Conservation (phyloP, 495 filamentous ascomycete species). For the Lasiosphaeris hirsuta region DNA sequence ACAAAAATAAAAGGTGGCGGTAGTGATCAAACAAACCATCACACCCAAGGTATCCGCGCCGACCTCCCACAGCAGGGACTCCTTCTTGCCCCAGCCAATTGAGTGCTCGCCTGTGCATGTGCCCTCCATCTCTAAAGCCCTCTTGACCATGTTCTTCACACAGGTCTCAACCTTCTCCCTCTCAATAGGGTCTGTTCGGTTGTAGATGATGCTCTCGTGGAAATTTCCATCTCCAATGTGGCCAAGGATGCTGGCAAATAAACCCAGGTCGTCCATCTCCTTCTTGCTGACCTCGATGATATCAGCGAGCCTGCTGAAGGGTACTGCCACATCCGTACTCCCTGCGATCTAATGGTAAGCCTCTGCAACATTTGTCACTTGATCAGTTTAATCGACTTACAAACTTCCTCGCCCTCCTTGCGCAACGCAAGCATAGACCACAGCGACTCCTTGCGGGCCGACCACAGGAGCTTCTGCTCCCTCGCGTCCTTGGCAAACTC, state of each 20-base stretch:
- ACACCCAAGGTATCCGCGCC: slow-evolving; percentile 74
- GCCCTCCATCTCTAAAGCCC: slow-evolving; percentile 88
- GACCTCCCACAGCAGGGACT: slow-evolving; percentile 74
- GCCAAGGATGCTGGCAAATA: slow-evolving; percentile 80
- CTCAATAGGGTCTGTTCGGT: slow-evolving; percentile 63
- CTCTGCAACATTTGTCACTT: neutral
- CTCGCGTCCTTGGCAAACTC: slow-evolving; percentile 66
- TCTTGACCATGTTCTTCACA: slow-evolving; percentile 83
- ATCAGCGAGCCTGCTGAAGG: slow-evolving; percentile 79
- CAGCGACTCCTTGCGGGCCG: slow-evolving; percentile 68
- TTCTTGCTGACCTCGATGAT: slow-evolving; percentile 89
- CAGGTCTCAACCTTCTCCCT: slow-evolving; percentile 69
- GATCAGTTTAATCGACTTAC: slow-evolving; percentile 30
- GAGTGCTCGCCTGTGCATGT: slow-evolving; percentile 92
- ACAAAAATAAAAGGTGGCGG: neutral
- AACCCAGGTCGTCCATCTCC: slow-evolving; percentile 76
- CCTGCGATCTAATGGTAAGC: slow-evolving; percentile 26
- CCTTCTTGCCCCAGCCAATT: slow-evolving; percentile 85
- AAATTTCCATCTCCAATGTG: slow-evolving; percentile 93
- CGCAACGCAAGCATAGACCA: slow-evolving; percentile 73
- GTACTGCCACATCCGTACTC: slow-evolving; percentile 87
- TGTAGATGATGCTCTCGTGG: slow-evolving; percentile 85
- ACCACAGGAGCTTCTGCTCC: slow-evolving; percentile 72
- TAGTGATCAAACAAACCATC: slow-evolving; percentile 50
- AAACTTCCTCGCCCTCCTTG: slow-evolving; percentile 57